Conservation (phyloP, 257 asterid species). For the Sherardia arvensis region DNA sequence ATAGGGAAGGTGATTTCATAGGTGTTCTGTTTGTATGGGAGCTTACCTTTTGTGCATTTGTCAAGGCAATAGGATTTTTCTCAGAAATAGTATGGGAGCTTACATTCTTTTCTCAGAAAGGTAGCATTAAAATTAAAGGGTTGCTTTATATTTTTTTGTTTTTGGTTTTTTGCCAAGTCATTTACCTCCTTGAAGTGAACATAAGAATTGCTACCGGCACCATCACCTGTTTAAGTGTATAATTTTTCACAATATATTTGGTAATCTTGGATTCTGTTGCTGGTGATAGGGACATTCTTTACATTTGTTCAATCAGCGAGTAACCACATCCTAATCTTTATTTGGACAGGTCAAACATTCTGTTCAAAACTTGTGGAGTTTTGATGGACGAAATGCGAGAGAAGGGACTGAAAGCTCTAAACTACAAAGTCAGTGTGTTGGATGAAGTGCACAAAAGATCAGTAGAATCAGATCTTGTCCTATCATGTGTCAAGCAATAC, state of each 20-base stretch:
- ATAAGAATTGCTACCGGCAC: too few relatives aligned
- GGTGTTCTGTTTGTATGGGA: not conserved
- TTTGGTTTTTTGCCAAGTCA: too few relatives aligned
- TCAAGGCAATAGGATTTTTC: not conserved
- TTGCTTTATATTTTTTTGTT: too few relatives aligned
- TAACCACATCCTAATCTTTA: conserved; percentile 14
- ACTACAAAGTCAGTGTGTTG: conserved; percentile 82
- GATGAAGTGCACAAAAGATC: conserved; percentile 99
- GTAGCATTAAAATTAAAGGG: conserved; percentile 25
- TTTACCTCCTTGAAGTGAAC: too few relatives aligned
- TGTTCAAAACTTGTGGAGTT: conserved; percentile 98
- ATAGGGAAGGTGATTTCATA: not conserved
- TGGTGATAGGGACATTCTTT: too few relatives aligned
- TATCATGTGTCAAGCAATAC: conserved; percentile 86
- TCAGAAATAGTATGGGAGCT: not conserved
- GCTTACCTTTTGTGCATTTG: too few relatives aligned
- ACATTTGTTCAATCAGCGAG: too few relatives aligned
- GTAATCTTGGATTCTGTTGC: too few relatives aligned
- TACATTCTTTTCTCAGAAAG: conserved; percentile 61
- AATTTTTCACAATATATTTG: too few relatives aligned
- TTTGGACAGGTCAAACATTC: conserved; percentile 76
- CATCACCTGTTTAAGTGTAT: too few relatives aligned
- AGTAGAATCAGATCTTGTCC: conserved; percentile 95
- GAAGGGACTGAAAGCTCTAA: conserved; percentile 77
- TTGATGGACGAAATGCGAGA: conserved; percentile 96